These are phyloP conservation scores for Bruguiera sexangula DNA, from an alignment of 345 rosid genomes.

Conservation along the genomic window DNA sequence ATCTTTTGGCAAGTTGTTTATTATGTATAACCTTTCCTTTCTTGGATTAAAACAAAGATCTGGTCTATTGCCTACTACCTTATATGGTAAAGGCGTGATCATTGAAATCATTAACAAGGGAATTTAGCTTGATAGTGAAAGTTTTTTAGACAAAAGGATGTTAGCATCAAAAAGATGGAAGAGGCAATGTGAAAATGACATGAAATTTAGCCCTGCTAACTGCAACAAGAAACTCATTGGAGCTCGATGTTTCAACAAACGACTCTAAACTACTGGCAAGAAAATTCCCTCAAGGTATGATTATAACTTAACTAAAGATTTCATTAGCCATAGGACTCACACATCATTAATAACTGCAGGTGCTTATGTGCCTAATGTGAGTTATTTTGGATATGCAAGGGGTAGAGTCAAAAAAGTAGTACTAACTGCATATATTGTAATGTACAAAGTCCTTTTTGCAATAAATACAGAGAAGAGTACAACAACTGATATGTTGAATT, in stretches of 20 bases:
- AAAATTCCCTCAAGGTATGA: conserved; percentile 17
- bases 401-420: conserved; percentile 24
- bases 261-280: conserved; percentile 25
- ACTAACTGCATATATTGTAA: conserved; percentile 20
- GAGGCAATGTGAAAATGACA: conserved; percentile 20
- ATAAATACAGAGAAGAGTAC: conserved; percentile 20
- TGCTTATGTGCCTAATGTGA: conserved; percentile 5
- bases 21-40: conserved; percentile 38
- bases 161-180: conserved; percentile 17
- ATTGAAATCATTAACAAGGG: conserved; percentile 21
- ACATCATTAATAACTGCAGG: conserved; percentile 25
- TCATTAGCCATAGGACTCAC: conserved; percentile 15
- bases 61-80: conserved; percentile 7
- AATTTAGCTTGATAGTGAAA: conserved; percentile 26
- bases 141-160: conserved; percentile 16
- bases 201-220: conserved; percentile 5
- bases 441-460: conserved; percentile 22
- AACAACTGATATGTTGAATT: conserved; percentile 36
- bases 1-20: conserved; percentile 36
- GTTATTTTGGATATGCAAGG: conserved; percentile 22
- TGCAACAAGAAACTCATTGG: conserved; percentile 22
- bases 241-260: conserved; percentile 23
- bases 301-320: conserved; percentile 22
- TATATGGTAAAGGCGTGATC: conserved; percentile 17
- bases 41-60: conserved; percentile 27